Conservation (phyloP, 805 yeast species). For the Nakazawaea holstii region DNA sequence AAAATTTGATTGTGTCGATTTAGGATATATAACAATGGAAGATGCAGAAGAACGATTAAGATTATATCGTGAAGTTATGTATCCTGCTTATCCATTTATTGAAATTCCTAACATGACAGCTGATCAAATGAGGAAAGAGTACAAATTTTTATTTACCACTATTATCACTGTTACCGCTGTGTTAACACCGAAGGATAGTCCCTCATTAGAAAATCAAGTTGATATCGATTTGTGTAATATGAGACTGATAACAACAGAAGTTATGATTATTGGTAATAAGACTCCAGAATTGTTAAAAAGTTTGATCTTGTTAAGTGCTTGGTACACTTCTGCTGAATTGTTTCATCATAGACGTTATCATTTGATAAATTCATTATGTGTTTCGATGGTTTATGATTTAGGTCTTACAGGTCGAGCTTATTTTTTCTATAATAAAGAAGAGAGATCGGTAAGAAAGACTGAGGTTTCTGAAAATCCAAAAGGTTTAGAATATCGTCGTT, state of each 20-base stretch:
- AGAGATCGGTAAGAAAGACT: constrained; percentile 35
- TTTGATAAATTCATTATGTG: constrained; percentile 57
- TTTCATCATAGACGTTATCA: constrained; percentile 77
- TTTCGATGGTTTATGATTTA: constrained; percentile 67
- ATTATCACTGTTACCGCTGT: constrained; percentile 59
- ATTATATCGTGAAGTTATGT: constrained; percentile 42
- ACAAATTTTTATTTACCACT: constrained; percentile 60
- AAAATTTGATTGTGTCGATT: constrained; percentile 44
- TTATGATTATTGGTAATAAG: constrained; percentile 66
- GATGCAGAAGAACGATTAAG: constrained; percentile 55
- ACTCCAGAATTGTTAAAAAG: constrained; percentile 61
- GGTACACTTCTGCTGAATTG: constrained; percentile 84
- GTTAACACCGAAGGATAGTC: constrained; percentile 21
- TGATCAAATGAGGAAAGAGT: constrained; percentile 40
- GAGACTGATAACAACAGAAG: constrained; percentile 47
- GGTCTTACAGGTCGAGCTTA: constrained; percentile 58
- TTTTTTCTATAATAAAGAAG: constrained; percentile 33
- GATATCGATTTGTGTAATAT: constrained; percentile 49
- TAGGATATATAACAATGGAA: constrained; percentile 50
- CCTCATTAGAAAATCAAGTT: constrained; percentile 36
- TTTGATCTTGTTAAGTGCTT: constrained; percentile 54
- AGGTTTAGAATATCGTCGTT: constrained; percentile 40
- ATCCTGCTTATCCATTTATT: constrained; percentile 52
- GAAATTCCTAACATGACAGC: constrained; percentile 41
- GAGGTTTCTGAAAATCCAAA: constrained; percentile 32